Conservation (phyloP, 257 asterid species). For the Eustoma russellianum region DNA sequence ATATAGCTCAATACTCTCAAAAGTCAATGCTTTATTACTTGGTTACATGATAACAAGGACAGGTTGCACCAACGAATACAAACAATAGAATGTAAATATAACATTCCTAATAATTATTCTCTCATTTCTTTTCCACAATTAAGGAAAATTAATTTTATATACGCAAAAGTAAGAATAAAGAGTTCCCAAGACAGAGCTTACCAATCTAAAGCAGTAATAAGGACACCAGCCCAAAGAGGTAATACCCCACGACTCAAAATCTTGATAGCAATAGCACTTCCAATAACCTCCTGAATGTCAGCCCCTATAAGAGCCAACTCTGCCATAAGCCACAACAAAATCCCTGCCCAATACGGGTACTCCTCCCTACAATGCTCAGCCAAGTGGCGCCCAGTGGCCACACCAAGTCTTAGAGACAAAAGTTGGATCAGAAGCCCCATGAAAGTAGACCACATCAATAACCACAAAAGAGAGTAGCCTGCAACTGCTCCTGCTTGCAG, state of each 20-base stretch:
- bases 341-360: constrained; percentile 53
- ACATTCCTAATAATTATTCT: too few relatives aligned
- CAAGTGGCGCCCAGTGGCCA: constrained; percentile 62
- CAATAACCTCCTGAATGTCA: constrained; percentile 73
- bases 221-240: constrained; percentile 79
- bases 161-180: neutral
- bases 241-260: constrained; percentile 44
- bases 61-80: too few relatives aligned
- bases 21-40: too few relatives aligned
- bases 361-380: constrained; percentile 70
- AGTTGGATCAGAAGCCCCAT: constrained; percentile 65
- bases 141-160: neutral
- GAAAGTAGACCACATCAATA: constrained; percentile 54
- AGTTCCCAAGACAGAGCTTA: constrained; percentile 5
- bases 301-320: constrained; percentile 66
- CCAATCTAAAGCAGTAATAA: constrained; percentile 71
- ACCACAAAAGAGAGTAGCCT: constrained; percentile 58
- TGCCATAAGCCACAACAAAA: constrained; percentile 68
- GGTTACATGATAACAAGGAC: too few relatives aligned
- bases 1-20: too few relatives aligned
- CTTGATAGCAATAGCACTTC: constrained; percentile 67
- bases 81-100: too few relatives aligned
- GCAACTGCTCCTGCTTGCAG: constrained; percentile 67
- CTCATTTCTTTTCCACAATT: neutral
- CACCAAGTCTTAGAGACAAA: constrained; percentile 51